Evolutionary conservation across 768 basidiomycete genomes (phyloP).

Genomic region (Sutorius australiensis): DNA sequence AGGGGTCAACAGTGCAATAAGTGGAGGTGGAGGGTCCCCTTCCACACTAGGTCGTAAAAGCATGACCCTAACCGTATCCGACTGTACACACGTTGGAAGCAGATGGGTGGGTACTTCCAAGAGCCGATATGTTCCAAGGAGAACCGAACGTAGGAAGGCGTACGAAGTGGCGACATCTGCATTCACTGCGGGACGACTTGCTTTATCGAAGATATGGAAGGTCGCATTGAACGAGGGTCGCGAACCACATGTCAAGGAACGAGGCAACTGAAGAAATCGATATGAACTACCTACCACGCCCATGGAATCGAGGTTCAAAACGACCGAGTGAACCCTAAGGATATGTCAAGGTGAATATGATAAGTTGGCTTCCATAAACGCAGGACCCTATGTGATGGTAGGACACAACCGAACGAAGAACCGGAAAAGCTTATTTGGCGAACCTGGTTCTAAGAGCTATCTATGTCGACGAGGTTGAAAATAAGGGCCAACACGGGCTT

Average conservation of each 20-base stretch:
- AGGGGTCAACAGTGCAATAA: not conserved
- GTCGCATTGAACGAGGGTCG: not conserved
- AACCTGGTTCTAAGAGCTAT: conserved; percentile 1
- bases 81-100: not conserved
- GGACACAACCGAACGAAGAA: not conserved
- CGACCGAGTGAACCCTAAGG: not conserved
- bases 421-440: not conserved
- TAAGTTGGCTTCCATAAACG: not conserved
- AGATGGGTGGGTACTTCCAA: not conserved
- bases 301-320: not conserved
- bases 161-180: not conserved
- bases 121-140: not conserved
- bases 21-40: not conserved
- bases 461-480: not conserved
- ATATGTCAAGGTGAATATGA: not conserved
- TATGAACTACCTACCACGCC: not conserved
- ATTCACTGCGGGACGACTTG: not conserved
- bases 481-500: not conserved
- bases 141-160: not conserved
- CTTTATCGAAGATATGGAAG: not conserved
- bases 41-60: not conserved
- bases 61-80: conserved; percentile 3
- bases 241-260: not conserved
- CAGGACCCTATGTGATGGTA: not conserved
- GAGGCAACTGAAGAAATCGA: not conserved